These are phyloP conservation scores for Chlorella sp. DNA, from an alignment of 139 green algal species.

Conservation along the genomic window DNA sequence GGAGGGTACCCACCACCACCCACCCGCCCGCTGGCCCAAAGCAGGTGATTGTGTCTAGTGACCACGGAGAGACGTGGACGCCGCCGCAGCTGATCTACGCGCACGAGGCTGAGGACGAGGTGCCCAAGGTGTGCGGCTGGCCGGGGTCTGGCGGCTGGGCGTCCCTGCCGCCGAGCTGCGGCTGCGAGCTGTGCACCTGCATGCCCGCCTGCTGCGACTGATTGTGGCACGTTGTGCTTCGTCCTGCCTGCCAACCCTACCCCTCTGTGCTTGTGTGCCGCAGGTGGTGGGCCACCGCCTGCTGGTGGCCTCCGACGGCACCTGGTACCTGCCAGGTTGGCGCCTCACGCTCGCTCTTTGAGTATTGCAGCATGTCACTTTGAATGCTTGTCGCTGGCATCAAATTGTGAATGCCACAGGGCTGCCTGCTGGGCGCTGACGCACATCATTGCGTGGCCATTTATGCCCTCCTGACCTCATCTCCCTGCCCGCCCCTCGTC, in stretches of 20 bases:
- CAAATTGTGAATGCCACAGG: background rate
- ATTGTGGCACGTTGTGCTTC: no score
- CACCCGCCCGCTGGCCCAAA: no score
- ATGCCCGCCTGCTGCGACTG: no score
- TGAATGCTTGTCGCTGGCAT: background rate
- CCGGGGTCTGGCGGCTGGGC: no score
- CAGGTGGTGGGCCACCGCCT: background rate
- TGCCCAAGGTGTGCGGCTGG: constrained; percentile 40
- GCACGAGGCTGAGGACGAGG: constrained; percentile 31
- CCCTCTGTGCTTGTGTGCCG: no score
- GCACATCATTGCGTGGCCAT: no score
- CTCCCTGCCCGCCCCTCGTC: background rate
- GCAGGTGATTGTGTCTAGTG: constrained; percentile 1
- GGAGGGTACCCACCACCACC: no score
- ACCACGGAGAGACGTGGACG: constrained; percentile 37
- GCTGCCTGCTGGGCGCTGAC: background rate
- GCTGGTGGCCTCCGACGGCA: constrained; percentile 29
- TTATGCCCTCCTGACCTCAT: no score
- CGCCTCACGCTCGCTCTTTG: background rate
- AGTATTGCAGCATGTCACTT: background rate
- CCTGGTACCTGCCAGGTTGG: constrained; percentile 41
- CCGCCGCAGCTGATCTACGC: constrained; percentile 28
- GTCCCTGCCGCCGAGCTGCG: no score
- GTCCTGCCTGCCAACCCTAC: no score
- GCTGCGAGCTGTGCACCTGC: no score